Percentiles rank a stretch among this genome's conserved stretches.
Conservation (phyloP, 2,329 filamentous ascomycete species). For the Chaetomiaceae sp. region DNA sequence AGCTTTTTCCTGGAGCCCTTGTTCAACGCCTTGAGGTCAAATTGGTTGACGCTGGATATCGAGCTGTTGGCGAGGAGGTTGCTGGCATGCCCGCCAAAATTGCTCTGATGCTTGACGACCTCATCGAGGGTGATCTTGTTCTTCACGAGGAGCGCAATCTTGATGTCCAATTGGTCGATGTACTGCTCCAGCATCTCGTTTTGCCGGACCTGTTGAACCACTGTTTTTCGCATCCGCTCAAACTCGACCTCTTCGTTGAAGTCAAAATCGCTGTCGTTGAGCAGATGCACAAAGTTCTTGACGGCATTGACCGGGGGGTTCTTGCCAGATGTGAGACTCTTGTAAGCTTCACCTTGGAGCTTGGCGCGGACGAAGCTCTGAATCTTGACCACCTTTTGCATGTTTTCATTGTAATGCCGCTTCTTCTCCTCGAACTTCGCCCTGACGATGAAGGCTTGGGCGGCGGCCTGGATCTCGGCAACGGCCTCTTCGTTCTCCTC, state of each 20-base stretch:
- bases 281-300: constrained; percentile 94
- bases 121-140: constrained; percentile 99
- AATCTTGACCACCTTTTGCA: constrained; percentile 98
- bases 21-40: constrained; percentile 95
- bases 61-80: constrained; percentile 82
- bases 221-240: constrained; percentile 87
- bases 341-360: constrained; percentile 96
- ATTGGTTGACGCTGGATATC: constrained; percentile 83
- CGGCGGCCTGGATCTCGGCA: constrained; percentile 67
- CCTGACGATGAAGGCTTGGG: constrained; percentile 69
- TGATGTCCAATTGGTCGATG: constrained; percentile 97
- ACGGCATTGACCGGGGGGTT: constrained; percentile 95
- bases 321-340: constrained; percentile 91
- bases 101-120: constrained; percentile 93
- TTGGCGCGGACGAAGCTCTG: constrained; percentile 94
- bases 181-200: constrained; percentile 98
- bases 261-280: constrained; percentile 98
- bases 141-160: constrained; percentile 95
- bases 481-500: constrained; percentile 79
- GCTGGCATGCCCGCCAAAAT: constrained; percentile 85
- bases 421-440: constrained; percentile 76
- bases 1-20: constrained; percentile 94
- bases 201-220: constrained; percentile 93
- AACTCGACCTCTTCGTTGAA: constrained; percentile 99
- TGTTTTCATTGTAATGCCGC: constrained; percentile 88